Evolutionary conservation across 176 grass and related monocot species (phyloP).

Genomic region (Aegilops tauschii): DNA sequence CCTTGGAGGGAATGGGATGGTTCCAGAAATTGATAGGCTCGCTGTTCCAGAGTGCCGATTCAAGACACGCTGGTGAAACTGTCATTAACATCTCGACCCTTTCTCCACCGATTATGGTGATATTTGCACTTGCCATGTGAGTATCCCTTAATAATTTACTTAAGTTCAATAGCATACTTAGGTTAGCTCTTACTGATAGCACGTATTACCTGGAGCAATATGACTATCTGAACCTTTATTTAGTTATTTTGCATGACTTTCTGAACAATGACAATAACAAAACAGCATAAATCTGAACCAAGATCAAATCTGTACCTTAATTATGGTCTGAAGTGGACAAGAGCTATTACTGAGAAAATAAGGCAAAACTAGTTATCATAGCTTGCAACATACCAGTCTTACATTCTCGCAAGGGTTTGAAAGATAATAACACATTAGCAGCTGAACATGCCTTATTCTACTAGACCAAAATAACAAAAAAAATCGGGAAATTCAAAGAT

Average conservation of each 20-base stretch:
- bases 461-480: background rate
- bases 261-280: background rate
- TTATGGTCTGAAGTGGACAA: background rate
- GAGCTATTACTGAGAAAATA: background rate
- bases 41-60: slow-evolving; percentile 48
- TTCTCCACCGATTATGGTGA: slow-evolving; percentile 45
- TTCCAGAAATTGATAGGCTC: slow-evolving; percentile 45
- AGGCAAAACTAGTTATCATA: background rate
- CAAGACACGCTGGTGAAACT: slow-evolving; percentile 51
- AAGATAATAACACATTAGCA: background rate
- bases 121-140: slow-evolving; percentile 64
- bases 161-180: background rate
- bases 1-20: slow-evolving; percentile 39
- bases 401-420: background rate
- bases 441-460: background rate
- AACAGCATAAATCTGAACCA: background rate
- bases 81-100: slow-evolving; percentile 43
- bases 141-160: slow-evolving; percentile 19
- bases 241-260: too few relatives aligned
- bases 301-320: background rate
- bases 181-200: background rate
- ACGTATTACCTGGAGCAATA: background rate
- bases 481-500: too few relatives aligned
- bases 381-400: background rate
- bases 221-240: background rate